Evolutionary conservation across 192 early-diverging fungal species (phyloP).

Genomic region (Chytriomyces hyalinus): DNA sequence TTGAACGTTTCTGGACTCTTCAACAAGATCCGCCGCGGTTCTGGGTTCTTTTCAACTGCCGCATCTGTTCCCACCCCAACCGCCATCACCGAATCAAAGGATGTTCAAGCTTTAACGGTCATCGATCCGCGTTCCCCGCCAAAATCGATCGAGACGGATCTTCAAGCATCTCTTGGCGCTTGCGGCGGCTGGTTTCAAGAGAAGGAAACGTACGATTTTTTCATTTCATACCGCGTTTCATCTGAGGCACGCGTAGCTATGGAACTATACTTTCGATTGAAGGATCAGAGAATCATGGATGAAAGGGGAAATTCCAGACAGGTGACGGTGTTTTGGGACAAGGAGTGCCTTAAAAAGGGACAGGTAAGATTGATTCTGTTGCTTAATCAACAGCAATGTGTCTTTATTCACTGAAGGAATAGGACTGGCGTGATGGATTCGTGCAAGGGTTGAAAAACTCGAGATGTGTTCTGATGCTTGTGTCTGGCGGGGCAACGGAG

Average conservation of each 20-base stretch:
- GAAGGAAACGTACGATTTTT: constrained; percentile 38
- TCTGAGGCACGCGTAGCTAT: constrained; percentile 32
- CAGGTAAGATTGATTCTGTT: constrained; percentile 3
- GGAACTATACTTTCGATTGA: constrained; percentile 36
- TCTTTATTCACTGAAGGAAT: neutral
- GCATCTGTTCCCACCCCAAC: neutral
- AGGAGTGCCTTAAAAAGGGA: constrained; percentile 35
- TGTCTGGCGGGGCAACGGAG: constrained; percentile 25
- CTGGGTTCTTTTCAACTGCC: neutral
- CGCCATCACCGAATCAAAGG: neutral
- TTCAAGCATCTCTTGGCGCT: constrained; percentile 15
- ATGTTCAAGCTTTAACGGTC: neutral
- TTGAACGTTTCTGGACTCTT: neutral
- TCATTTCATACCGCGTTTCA: constrained; percentile 38
- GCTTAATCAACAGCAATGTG: neutral
- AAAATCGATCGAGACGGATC: constrained; percentile 1
- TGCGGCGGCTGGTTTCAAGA: constrained; percentile 22
- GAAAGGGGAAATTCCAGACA: constrained; percentile 18
- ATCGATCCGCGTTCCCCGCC: neutral
- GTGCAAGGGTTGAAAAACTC: constrained; percentile 39
- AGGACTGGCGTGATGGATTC: constrained; percentile 40
- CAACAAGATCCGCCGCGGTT: neutral
- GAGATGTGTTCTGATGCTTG: constrained; percentile 33
- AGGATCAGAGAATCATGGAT: constrained; percentile 30
- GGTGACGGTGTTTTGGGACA: constrained; percentile 27